Base-by-base conservation (phyloP, 2,329 filamentous ascomycete species). In the Scorias spongiosa region DNA sequence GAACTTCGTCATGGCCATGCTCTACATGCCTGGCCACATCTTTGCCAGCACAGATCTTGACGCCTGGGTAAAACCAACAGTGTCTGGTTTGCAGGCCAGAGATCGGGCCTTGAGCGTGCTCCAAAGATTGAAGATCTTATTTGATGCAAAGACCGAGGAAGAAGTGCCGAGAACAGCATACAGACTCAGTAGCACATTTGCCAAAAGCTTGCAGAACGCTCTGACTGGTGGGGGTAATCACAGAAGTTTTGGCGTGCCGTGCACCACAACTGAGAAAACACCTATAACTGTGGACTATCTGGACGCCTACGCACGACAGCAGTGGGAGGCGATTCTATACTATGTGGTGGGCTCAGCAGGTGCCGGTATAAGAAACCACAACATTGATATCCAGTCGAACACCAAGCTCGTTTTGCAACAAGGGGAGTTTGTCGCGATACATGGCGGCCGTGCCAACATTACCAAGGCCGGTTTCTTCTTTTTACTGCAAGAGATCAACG, bases 291-390 rank as follows among this genome's bases (percentile, higher is more conserved):
- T 87, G 10, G 57, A 74, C 1, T 85, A 83, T 52, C 73, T 98
- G 45, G 91, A 98, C 57, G 74, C 78, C 26, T 93, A 89, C 64
- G 87, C 91, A 5, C 77, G 84, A 44, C 76, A 75, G 54, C 88
- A 93, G 58, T 98, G 91, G 88, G 93, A 98, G 63, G 83, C 86
- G 20, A 94, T 98, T 26, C 65, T 98, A 40, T 91, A 95, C 62
- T 98, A 87, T 58, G 88, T 98, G 60, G 91, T 98, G 15, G 84
- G 81, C 46, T 81, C 77, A 48, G 80, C 83, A 8, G 78, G 75
- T 1, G 58, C 63, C 20, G 72, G 75, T 48, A 60, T 69, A 55
- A 64, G 65, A 15, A 64, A 68, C 36, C 65, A 67, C 10, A 61
- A 65, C 44, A 59, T 61, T n/a, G 58, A 61, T 5, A 61, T 65